Conservation (phyloP, 2,329 filamentous ascomycete genomes). For the Escovopsis sp. region DNA sequence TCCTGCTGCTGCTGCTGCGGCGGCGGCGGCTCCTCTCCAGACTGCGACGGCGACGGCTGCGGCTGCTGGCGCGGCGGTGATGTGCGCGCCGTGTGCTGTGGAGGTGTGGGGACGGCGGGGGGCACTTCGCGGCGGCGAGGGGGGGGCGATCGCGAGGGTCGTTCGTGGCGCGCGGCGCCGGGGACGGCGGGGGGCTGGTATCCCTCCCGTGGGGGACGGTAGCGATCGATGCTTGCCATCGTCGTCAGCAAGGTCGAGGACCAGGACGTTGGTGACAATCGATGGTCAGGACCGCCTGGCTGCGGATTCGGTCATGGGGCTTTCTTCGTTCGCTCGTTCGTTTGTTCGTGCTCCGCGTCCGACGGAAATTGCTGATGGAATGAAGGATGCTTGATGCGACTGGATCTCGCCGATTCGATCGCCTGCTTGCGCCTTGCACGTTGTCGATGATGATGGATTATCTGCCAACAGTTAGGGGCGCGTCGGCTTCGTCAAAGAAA, state of each 20-base stretch:
- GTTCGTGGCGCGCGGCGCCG: constrained; percentile 24
- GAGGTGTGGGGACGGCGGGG: constrained; percentile 46
- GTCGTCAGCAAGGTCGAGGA: constrained; percentile 4
- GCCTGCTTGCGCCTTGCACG: neutral
- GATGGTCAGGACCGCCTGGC: too few relatives aligned
- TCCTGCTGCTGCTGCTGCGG: too few relatives aligned
- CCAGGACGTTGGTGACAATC: too few relatives aligned
- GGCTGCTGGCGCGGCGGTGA: constrained; percentile 37
- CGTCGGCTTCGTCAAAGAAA: too few relatives aligned
- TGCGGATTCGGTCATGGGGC: constrained; percentile 11
- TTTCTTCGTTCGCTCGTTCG: too few relatives aligned
- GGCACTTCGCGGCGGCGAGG: constrained; percentile 39
- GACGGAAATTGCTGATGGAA: neutral
- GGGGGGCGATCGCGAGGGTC: constrained; percentile 35
- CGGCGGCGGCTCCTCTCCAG: constrained; percentile 20
- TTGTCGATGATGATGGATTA: neutral
- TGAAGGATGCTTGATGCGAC: constrained; percentile 1
- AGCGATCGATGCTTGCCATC: constrained; percentile 47
- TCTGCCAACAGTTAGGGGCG: neutral
- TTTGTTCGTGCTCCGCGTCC: too few relatives aligned
- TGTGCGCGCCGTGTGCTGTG: constrained; percentile 36
- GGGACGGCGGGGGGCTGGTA: constrained; percentile 38
- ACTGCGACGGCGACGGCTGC: constrained; percentile 34
- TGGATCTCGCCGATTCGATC: constrained; percentile 10
- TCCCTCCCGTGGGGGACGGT: constrained; percentile 39